phyloP scores from a whole-genome alignment of 768 basidiomycete species.

The Mycena metata region DNA sequence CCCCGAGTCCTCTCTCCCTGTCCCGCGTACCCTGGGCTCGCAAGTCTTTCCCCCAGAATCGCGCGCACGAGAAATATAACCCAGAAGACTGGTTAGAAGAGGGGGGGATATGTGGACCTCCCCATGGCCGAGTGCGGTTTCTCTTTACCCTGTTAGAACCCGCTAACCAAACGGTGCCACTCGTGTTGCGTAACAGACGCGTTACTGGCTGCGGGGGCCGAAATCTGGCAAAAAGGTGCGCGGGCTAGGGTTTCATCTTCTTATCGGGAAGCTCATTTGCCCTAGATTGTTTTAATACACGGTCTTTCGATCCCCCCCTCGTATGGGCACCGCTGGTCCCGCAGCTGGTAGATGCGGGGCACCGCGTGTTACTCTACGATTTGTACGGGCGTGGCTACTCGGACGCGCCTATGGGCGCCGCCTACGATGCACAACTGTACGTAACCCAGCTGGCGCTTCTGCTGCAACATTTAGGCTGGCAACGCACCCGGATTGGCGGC shows the following conservation, averaged over 20 bases:
- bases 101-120: slow-evolving; percentile 72
- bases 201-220: slow-evolving; percentile 86
- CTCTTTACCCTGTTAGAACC: background rate
- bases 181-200: slow-evolving; percentile 69
- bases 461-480: slow-evolving; percentile 84
- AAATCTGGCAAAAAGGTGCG: slow-evolving; percentile 74
- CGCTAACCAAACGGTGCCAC: slow-evolving; percentile 13
- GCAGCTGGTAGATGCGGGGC: slow-evolving; percentile 70
- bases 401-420: slow-evolving; percentile 68
- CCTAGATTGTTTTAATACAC: slow-evolving; percentile 81
- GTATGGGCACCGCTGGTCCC: slow-evolving; percentile 85
- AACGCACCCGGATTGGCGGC: slow-evolving; percentile 71
- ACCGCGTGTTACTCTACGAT: slow-evolving; percentile 84
- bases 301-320: slow-evolving; percentile 83
- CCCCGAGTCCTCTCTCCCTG: slow-evolving; percentile 59
- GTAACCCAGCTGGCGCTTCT: slow-evolving; percentile 86
- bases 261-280: background rate
- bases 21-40: slow-evolving; percentile 68
- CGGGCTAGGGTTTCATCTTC: slow-evolving; percentile 4
- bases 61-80: slow-evolving; percentile 78
- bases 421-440: slow-evolving; percentile 75
- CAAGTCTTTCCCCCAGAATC: slow-evolving; percentile 67
- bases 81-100: slow-evolving; percentile 77
- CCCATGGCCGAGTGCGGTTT: slow-evolving; percentile 70
- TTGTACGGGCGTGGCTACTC: slow-evolving; percentile 88